Conservation (phyloP, 2,329 filamentous ascomycete genomes). For the Botryotinia convoluta region DNA sequence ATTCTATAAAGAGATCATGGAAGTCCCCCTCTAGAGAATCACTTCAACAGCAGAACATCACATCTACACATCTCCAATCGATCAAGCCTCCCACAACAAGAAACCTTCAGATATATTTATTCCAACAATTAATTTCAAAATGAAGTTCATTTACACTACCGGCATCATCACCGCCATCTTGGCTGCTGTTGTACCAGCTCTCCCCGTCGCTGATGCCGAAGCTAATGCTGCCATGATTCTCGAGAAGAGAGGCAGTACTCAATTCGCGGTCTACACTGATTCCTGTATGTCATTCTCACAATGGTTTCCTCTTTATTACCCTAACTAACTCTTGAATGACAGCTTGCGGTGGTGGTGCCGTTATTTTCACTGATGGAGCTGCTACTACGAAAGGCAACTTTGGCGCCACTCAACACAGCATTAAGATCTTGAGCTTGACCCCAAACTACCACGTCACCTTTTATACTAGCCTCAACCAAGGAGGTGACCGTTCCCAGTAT, state of each 20-base stretch:
- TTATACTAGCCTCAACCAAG: neutral
- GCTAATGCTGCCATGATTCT: neutral
- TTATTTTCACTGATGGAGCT: neutral
- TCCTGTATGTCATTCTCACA: neutral
- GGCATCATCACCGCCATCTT: slow-evolving; percentile 14
- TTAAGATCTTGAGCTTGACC: neutral
- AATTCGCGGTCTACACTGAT: slow-evolving; percentile 13
- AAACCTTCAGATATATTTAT: neutral
- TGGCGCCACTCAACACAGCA: slow-evolving; percentile 4
- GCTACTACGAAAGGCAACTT: slow-evolving; percentile 7
- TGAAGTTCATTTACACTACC: slow-evolving; percentile 17
- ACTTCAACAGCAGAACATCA: neutral
- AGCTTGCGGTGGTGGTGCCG: slow-evolving; percentile 4
- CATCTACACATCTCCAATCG: neutral
- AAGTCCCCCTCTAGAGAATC: neutral
- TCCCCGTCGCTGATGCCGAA: neutral
- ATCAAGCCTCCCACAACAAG: neutral
- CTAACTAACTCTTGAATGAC: neutral
- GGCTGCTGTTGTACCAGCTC: neutral
- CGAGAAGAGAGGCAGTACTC: slow-evolving; percentile 6
- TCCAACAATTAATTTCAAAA: neutral
- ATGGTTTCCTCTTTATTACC: no score
- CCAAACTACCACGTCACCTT: slow-evolving; percentile 4
- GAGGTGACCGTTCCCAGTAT: neutral
- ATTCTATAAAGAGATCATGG: neutral